Conservation (phyloP, 2,329 filamentous ascomycete genomes). For the Lizonia empirigonia region DNA sequence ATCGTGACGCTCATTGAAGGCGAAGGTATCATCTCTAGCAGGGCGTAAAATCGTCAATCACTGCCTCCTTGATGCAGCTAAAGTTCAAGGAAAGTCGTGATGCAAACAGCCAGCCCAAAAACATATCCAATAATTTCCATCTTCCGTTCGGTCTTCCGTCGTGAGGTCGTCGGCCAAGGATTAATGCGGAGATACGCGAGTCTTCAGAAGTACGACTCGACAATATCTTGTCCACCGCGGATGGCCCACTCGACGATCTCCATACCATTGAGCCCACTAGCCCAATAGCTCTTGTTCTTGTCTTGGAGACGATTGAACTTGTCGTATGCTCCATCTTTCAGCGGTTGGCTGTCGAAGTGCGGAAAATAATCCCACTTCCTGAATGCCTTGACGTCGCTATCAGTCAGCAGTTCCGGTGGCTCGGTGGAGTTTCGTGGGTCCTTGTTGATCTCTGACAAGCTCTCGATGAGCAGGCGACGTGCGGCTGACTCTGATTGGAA, state of each 20-base stretch:
- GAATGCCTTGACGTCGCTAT: slow-evolving; percentile 41
- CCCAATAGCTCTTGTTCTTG: slow-evolving; percentile 46
- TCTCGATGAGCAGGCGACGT: slow-evolving; percentile 35
- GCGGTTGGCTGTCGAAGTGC: slow-evolving; percentile 39
- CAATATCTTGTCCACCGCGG: slow-evolving; percentile 43
- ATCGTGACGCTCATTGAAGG: slow-evolving; percentile 40
- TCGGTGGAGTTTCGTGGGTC: slow-evolving; percentile 43
- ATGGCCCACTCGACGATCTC: slow-evolving; percentile 49
- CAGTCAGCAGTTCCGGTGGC: slow-evolving; percentile 22
- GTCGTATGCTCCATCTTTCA: slow-evolving; percentile 36
- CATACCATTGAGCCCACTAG: slow-evolving; percentile 46
- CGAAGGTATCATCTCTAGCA: slow-evolving; percentile 32
- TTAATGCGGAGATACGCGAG: background rate
- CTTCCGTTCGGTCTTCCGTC: background rate
- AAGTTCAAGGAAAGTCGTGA: slow-evolving; percentile 20
- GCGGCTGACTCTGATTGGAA: slow-evolving; percentile 38
- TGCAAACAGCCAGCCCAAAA: background rate
- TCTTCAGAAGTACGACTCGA: slow-evolving; percentile 40
- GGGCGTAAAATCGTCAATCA: slow-evolving; percentile 23
- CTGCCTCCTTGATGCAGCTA: slow-evolving; percentile 10
- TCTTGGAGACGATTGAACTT: slow-evolving; percentile 45
- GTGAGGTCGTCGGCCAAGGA: background rate
- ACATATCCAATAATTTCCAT: background rate
- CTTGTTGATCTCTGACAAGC: slow-evolving; percentile 44
- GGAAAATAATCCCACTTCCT: slow-evolving; percentile 50